These are phyloP conservation scores for Talaromyces sp. DNA, from an alignment of 2,329 filamentous ascomycete species.

Conservation along the genomic window DNA sequence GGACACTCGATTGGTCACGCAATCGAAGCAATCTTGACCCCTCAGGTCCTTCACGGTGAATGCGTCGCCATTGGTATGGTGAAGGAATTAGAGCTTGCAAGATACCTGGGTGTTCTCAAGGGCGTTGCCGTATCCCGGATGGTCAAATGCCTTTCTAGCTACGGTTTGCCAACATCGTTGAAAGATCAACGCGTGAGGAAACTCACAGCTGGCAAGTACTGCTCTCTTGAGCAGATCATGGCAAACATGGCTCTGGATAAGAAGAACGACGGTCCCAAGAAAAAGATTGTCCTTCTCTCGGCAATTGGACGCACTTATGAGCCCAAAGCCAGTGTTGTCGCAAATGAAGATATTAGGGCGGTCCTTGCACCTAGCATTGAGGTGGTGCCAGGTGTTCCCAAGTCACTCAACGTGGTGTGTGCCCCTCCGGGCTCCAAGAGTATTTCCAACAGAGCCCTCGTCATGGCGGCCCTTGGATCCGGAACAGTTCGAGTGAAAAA, in stretches of 20 bases:
- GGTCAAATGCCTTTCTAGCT: slow-evolving; percentile 90
- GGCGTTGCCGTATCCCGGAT: slow-evolving; percentile 84
- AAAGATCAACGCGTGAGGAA: slow-evolving; percentile 77
- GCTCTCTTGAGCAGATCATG: slow-evolving; percentile 77
- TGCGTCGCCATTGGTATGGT: slow-evolving; percentile 98
- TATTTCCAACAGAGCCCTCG: slow-evolving; percentile 89
- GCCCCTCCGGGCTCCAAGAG: slow-evolving; percentile 94
- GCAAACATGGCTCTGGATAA: slow-evolving; percentile 97
- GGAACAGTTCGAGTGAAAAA: slow-evolving; percentile 88
- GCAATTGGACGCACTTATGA: slow-evolving; percentile 86
- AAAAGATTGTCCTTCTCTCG: slow-evolving; percentile 90
- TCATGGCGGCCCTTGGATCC: slow-evolving; percentile 84
- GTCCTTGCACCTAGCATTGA: slow-evolving; percentile 74
- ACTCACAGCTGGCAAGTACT: slow-evolving; percentile 78
- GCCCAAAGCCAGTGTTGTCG: slow-evolving; percentile 80
- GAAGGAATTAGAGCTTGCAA: slow-evolving; percentile 89
- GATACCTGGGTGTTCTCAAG: slow-evolving; percentile 77
- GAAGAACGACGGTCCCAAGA: slow-evolving; percentile 92
- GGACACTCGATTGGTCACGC: slow-evolving; percentile 97
- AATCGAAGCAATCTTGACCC: slow-evolving; percentile 89
- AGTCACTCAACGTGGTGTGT: slow-evolving; percentile 63
- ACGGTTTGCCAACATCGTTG: slow-evolving; percentile 79
- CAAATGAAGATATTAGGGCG: slow-evolving; percentile 75
- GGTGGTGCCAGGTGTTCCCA: slow-evolving; percentile 66
- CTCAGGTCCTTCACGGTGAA: slow-evolving; percentile 92